These are phyloP conservation scores for Didymella sp. DNA, from an alignment of 2,329 filamentous ascomycete species.

Conservation along the genomic window DNA sequence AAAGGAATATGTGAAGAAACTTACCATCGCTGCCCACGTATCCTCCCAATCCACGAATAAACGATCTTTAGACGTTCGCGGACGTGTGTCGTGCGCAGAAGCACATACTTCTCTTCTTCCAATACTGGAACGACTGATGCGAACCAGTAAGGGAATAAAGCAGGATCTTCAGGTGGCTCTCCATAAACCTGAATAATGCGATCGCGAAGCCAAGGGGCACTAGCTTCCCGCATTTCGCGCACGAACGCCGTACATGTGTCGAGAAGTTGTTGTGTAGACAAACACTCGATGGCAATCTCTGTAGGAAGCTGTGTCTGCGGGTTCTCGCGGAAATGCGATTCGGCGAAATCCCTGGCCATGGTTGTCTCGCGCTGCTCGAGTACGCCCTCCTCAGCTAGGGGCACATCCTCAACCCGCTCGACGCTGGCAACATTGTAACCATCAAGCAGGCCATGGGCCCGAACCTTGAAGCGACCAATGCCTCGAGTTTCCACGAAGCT, in stretches of 20 bases:
- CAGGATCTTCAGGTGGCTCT: slow-evolving; percentile 76
- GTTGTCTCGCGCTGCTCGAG: slow-evolving; percentile 73
- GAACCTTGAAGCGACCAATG: slow-evolving; percentile 76
- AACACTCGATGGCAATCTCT: slow-evolving; percentile 55
- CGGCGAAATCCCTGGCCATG: slow-evolving; percentile 43
- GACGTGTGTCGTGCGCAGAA: slow-evolving; percentile 77
- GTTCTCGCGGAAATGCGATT: slow-evolving; percentile 48
- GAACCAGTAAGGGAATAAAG: slow-evolving; percentile 88
- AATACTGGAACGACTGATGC: slow-evolving; percentile 79
- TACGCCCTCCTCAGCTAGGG: slow-evolving; percentile 78
- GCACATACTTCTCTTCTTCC: slow-evolving; percentile 78
- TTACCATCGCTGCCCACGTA: slow-evolving; percentile 75
- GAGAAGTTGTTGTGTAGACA: slow-evolving; percentile 76
- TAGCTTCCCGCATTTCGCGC: slow-evolving; percentile 69
- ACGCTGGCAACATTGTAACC: slow-evolving; percentile 80
- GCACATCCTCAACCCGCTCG: slow-evolving; percentile 81
- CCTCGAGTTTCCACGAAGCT: slow-evolving; percentile 82
- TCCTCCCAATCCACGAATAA: slow-evolving; percentile 76
- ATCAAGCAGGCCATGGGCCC: slow-evolving; percentile 69
- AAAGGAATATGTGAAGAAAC: slow-evolving; percentile 38
- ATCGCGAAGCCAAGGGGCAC: slow-evolving; percentile 76
- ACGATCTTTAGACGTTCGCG: slow-evolving; percentile 83
- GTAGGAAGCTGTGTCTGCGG: slow-evolving; percentile 32
- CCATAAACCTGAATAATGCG: slow-evolving; percentile 78
- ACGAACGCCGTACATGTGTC: slow-evolving; percentile 72